Conservation (phyloP, 345 rosid genomes). For the Arabidopsis arenosa region DNA sequence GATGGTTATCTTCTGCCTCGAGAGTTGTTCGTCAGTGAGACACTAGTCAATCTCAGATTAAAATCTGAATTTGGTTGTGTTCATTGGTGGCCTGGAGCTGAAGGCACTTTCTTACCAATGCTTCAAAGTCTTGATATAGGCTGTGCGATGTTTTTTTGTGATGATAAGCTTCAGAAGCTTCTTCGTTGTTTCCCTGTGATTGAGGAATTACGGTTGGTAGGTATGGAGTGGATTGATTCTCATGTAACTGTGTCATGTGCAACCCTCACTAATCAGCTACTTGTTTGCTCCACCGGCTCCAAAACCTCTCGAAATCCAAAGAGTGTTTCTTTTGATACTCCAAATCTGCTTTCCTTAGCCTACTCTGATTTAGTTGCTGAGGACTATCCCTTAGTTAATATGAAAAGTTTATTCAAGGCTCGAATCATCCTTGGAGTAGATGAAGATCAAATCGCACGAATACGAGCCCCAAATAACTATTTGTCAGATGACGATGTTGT, state of each 20-base stretch:
- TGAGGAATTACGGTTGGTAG: neutral
- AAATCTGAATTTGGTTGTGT: neutral
- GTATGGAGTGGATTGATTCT: neutral
- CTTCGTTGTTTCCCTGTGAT: slow-evolving; percentile 31
- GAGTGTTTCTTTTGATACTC: slow-evolving; percentile 29
- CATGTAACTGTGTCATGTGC: neutral
- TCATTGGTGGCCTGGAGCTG: slow-evolving; percentile 11
- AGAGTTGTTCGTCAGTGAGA: slow-evolving; percentile 19
- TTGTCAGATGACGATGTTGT: slow-evolving; percentile 15
- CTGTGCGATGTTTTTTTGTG: neutral
- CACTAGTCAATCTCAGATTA: slow-evolving; percentile 7
- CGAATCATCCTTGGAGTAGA: neutral
- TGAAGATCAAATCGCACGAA: slow-evolving; percentile 2
- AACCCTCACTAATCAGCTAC: neutral
- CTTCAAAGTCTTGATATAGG: slow-evolving; percentile 6
- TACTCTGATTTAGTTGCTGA: slow-evolving; percentile 30
- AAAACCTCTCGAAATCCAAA: neutral
- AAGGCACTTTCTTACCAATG: slow-evolving; percentile 8
- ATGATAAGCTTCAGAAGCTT: slow-evolving; percentile 1
- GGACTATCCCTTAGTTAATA: slow-evolving; percentile 32
- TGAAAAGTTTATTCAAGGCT: neutral
- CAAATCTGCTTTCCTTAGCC: neutral
- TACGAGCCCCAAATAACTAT: neutral
- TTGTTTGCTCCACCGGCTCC: neutral
- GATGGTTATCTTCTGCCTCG: neutral